Conservation (phyloP, 2,329 filamentous ascomycete species). For the Dissoconium aciculare region DNA sequence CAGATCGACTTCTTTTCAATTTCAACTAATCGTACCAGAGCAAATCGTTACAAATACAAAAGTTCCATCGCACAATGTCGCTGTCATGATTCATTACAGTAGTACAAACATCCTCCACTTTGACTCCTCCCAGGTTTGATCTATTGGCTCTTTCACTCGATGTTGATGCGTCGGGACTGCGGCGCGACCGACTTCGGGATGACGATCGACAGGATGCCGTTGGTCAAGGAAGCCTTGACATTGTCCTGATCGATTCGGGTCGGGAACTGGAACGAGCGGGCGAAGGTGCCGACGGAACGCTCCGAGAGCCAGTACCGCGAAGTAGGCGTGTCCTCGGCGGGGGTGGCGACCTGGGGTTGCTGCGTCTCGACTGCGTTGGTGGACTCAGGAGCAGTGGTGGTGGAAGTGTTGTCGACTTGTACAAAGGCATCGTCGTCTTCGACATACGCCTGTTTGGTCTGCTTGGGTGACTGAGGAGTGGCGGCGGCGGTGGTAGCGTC, state of each 20-base stretch:
- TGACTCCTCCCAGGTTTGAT: slow-evolving; percentile 1
- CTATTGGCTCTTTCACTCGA: slow-evolving; percentile 37
- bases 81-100: too few relatives aligned
- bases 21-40: too few relatives aligned
- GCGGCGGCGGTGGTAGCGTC: slow-evolving; percentile 19
- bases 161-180: slow-evolving; percentile 38
- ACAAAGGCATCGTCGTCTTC: slow-evolving; percentile 46
- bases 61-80: too few relatives aligned
- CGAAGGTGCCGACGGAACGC: slow-evolving; percentile 44
- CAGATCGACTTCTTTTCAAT: too few relatives aligned
- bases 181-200: slow-evolving; percentile 42
- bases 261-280: slow-evolving; percentile 45
- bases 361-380: slow-evolving; percentile 7
- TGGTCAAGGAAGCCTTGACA: slow-evolving; percentile 46
- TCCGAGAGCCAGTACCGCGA: slow-evolving; percentile 55
- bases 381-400: slow-evolving; percentile 3
- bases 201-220: slow-evolving; percentile 42
- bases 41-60: too few relatives aligned
- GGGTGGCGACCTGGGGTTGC: slow-evolving; percentile 8
- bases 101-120: too few relatives aligned
- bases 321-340: too few relatives aligned
- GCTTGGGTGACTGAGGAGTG: slow-evolving; percentile 33
- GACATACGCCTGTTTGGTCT: too few relatives aligned
- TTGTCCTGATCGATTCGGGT: slow-evolving; percentile 42
- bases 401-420: slow-evolving; percentile 11